Evolutionary conservation across 805 yeast species (phyloP).

Genomic region (Yarrowia sp.): DNA sequence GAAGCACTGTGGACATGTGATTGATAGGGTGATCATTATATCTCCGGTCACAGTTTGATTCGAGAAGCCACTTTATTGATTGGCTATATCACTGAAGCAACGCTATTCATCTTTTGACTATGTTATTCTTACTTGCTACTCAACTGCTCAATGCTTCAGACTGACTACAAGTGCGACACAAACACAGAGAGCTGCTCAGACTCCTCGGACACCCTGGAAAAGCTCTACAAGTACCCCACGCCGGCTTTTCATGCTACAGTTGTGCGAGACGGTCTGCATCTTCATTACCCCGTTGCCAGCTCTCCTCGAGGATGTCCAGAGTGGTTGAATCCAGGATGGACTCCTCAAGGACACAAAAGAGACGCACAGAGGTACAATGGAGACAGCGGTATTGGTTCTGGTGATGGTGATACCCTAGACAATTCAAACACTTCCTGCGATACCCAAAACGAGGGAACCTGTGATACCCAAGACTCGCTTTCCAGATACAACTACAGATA

Average conservation of each 20-base stretch:
- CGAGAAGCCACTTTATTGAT: too few species aligned
- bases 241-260: slow-evolving; percentile 11
- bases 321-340: slow-evolving; percentile 9
- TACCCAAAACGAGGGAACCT: not conserved
- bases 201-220: not conserved
- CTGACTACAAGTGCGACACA: too few species aligned
- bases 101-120: too few species aligned
- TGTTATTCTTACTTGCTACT: not conserved
- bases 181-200: too few species aligned
- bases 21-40: too few species aligned
- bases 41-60: too few species aligned
- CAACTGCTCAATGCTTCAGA: not conserved
- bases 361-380: too few species aligned
- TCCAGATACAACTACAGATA: not conserved
- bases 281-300: slow-evolving; percentile 8
- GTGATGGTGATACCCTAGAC: not conserved
- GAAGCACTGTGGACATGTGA: too few species aligned
- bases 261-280: slow-evolving; percentile 1
- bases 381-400: not conserved
- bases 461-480: not conserved
- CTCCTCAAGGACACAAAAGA: not conserved
- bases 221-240: slow-evolving; percentile 4
- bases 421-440: too few species aligned
- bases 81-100: too few species aligned
- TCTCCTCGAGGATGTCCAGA: slow-evolving; percentile 14